phyloP scores from a whole-genome alignment of 2,329 filamentous ascomycete genomes.

The Xylariaceae sp. region DNA sequence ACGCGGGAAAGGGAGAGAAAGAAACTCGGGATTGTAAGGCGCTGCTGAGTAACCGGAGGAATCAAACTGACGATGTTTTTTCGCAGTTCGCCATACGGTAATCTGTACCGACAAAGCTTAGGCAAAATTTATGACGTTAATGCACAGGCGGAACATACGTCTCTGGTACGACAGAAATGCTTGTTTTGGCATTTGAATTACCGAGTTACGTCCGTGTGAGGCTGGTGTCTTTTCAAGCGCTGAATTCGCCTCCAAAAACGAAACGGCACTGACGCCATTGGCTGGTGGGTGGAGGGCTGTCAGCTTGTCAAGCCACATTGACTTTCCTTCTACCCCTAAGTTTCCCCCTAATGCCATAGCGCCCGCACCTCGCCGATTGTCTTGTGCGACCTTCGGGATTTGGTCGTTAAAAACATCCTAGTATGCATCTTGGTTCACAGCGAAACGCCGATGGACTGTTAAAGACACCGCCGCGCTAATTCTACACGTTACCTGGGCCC shows the following conservation, averaged over 20 bases:
- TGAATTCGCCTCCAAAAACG: too few relatives aligned
- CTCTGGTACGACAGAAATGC: slow-evolving; percentile 20
- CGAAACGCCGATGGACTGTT: too few relatives aligned
- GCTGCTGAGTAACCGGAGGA: slow-evolving; percentile 17
- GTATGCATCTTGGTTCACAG: not conserved
- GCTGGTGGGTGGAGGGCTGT: not conserved
- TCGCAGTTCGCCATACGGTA: slow-evolving; percentile 10
- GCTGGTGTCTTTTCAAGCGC: slow-evolving; percentile 4
- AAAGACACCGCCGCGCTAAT: not conserved
- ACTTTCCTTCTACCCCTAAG: not conserved
- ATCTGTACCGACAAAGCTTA: too few relatives aligned
- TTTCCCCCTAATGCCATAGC: not conserved
- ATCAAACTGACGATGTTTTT: slow-evolving; percentile 21
- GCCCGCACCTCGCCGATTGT: slow-evolving; percentile 28
- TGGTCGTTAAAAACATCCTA: slow-evolving; percentile 1
- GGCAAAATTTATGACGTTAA: slow-evolving; percentile 26
- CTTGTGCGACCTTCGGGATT: slow-evolving; percentile 20
- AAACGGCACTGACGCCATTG: not conserved
- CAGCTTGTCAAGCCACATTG: slow-evolving; percentile 8
- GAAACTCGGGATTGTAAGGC: slow-evolving; percentile 17
- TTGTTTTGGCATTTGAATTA: slow-evolving; percentile 4
- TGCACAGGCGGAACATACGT: slow-evolving; percentile 20
- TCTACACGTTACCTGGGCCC: not conserved
- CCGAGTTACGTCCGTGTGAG: slow-evolving; percentile 27
- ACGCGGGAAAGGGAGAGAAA: not conserved